These are phyloP conservation scores for Lachnellula hyalina DNA, from an alignment of 2,329 filamentous ascomycete species.

Conservation along the genomic window DNA sequence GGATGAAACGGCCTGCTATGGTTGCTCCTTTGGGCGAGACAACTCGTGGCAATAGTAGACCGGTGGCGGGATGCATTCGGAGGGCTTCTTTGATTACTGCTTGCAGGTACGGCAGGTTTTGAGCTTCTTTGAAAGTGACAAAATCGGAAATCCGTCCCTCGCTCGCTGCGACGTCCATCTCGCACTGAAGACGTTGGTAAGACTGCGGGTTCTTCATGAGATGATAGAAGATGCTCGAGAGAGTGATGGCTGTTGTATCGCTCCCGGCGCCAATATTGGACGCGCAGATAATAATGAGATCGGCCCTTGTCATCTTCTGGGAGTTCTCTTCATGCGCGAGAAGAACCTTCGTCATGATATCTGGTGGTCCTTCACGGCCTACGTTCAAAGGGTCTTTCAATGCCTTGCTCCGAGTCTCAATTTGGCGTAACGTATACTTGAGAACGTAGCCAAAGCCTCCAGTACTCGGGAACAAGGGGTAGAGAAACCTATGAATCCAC, in stretches of 20 bases:
- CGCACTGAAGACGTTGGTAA: conserved; percentile 24
- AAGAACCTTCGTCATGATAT: conserved; percentile 40
- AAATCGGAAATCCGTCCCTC: conserved; percentile 18
- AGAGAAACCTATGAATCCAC: conserved; percentile 34
- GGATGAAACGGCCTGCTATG: conserved; percentile 38
- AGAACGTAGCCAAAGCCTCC: conserved; percentile 17
- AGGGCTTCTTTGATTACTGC: conserved; percentile 49
- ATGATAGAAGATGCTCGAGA: conserved; percentile 40
- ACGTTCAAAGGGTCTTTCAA: conserved; percentile 15
- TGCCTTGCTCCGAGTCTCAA: conserved; percentile 11
- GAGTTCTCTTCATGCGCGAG: conserved; percentile 31
- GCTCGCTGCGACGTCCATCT: conserved; percentile 26
- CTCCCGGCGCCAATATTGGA: conserved; percentile 31
- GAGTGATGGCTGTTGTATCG: conserved; percentile 44
- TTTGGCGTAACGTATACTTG: conserved; percentile 16
- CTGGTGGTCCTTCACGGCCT: conserved; percentile 15
- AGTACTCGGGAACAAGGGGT: conserved; percentile 20
- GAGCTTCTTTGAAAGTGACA: conserved; percentile 34
- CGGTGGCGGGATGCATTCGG: conserved; percentile 43
- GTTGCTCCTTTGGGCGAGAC: conserved; percentile 40
- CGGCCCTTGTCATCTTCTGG: conserved; percentile 33
- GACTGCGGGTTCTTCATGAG: conserved; percentile 32
- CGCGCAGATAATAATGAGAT: conserved; percentile 22
- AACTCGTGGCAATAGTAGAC: conserved; percentile 42
- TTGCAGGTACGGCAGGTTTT: conserved; percentile 46